Conservation (phyloP, 768 basidiomycete species). For the Fistulinella prunicolor region DNA sequence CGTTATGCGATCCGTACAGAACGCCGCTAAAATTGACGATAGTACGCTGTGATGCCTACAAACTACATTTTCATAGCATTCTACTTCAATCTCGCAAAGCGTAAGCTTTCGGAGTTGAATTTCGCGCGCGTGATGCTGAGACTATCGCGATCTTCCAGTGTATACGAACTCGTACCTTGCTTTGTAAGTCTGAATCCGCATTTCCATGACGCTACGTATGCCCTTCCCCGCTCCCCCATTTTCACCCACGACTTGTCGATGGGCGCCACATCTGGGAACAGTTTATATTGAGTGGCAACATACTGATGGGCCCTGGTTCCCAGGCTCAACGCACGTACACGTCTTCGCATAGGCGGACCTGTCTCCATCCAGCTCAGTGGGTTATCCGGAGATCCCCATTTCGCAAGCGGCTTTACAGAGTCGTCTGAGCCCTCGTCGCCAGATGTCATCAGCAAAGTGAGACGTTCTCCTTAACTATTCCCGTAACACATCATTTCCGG, state of each 20-base stretch:
- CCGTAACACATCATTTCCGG: background rate
- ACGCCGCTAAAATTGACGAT: background rate
- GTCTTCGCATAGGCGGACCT: constrained; percentile 36
- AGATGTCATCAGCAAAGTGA: background rate
- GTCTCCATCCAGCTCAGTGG: constrained; percentile 45
- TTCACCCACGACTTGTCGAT: background rate
- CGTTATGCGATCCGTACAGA: background rate
- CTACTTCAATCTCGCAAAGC: constrained; percentile 52
- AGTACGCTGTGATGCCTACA: constrained; percentile 50
- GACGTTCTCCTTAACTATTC: background rate
- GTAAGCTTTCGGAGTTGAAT: constrained; percentile 30
- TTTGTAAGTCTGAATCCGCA: constrained; percentile 21
- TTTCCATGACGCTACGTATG: background rate
- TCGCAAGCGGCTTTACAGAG: background rate
- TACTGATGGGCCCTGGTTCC: background rate
- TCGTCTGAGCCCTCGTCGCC: background rate
- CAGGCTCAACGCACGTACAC: constrained; percentile 47
- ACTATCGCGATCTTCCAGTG: constrained; percentile 30
- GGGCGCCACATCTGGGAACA: background rate
- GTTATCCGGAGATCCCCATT: constrained; percentile 22
- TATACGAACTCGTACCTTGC: constrained; percentile 59
- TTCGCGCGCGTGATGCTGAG: background rate
- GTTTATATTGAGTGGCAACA: background rate
- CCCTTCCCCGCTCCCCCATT: background rate
- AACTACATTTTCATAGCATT: constrained; percentile 56